Conservation (phyloP, 495 filamentous ascomycete genomes). For the Melanomma pulvis-pyrius region DNA sequence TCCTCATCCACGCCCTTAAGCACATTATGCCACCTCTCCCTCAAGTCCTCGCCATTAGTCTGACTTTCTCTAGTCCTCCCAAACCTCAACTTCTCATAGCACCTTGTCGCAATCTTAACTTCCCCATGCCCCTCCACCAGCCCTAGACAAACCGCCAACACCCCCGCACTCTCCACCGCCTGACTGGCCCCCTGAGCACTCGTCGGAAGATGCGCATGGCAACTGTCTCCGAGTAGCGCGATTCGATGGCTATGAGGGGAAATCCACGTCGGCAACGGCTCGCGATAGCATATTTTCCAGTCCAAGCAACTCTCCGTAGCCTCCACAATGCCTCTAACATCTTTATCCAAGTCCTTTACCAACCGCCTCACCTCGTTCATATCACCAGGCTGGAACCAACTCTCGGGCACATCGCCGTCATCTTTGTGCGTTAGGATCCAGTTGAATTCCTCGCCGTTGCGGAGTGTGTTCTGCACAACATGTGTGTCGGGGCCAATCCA, state of each 20-base stretch:
- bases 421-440: constrained; percentile 72
- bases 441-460: constrained; percentile 64
- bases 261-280: constrained; percentile 45
- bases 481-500: constrained; percentile 45
- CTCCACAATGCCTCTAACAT: constrained; percentile 59
- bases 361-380: constrained; percentile 63
- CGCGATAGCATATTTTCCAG: constrained; percentile 70
- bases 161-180: constrained; percentile 44
- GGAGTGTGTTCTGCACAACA: constrained; percentile 57
- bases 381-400: constrained; percentile 64
- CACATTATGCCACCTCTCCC: constrained; percentile 58
- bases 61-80: constrained; percentile 51
- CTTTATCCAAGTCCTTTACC: constrained; percentile 64
- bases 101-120: constrained; percentile 53
- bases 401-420: constrained; percentile 63
- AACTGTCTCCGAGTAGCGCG: constrained; percentile 44
- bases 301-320: constrained; percentile 64
- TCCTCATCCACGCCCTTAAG: constrained; percentile 53
- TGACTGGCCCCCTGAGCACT: constrained; percentile 45
- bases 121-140: constrained; percentile 49
- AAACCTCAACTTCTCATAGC: constrained; percentile 58
- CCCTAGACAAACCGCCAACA: constrained; percentile 43
- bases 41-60: constrained; percentile 55
- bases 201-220: constrained; percentile 46
- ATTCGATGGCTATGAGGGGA: constrained; percentile 42